phyloP scores from a whole-genome alignment of 768 basidiomycete genomes.

The Rhizopogon vinicolor region DNA sequence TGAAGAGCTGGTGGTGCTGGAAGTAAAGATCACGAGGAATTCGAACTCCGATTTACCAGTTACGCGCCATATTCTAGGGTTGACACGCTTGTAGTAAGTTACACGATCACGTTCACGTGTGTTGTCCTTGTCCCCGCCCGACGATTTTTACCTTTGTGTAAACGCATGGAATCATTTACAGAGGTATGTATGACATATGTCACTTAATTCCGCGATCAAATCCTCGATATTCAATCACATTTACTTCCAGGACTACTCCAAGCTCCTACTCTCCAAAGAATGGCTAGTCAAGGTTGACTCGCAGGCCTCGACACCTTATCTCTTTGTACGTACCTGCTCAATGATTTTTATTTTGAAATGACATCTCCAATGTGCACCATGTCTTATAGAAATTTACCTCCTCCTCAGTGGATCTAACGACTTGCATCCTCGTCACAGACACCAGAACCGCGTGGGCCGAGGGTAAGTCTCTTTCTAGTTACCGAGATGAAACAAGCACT shows the following conservation, averaged over 20 bases:
- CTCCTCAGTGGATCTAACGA: slow-evolving; percentile 51
- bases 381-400: slow-evolving; percentile 56
- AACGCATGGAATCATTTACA: slow-evolving; percentile 44
- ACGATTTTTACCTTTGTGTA: background rate
- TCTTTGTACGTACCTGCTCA: slow-evolving; percentile 51
- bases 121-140: too few relatives aligned
- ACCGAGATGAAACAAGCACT: slow-evolving; percentile 4
- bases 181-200: slow-evolving; percentile 26
- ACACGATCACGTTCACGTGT: background rate
- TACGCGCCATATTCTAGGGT: background rate
- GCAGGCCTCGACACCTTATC: slow-evolving; percentile 58
- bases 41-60: slow-evolving; percentile 10
- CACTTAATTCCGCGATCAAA: background rate
- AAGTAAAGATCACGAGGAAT: background rate
- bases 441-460: slow-evolving; percentile 73
- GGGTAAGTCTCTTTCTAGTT: slow-evolving; percentile 37
- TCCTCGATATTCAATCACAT: background rate
- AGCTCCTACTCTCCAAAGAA: slow-evolving; percentile 56
- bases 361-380: background rate
- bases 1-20: background rate
- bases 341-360: slow-evolving; percentile 2
- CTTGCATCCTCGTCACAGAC: slow-evolving; percentile 65
- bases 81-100: background rate
- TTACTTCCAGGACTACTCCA: slow-evolving; percentile 46
- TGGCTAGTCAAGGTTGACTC: slow-evolving; percentile 70